phyloP scores from a whole-genome alignment of 2,329 filamentous ascomycete species.

The Aspergillus sp. region DNA sequence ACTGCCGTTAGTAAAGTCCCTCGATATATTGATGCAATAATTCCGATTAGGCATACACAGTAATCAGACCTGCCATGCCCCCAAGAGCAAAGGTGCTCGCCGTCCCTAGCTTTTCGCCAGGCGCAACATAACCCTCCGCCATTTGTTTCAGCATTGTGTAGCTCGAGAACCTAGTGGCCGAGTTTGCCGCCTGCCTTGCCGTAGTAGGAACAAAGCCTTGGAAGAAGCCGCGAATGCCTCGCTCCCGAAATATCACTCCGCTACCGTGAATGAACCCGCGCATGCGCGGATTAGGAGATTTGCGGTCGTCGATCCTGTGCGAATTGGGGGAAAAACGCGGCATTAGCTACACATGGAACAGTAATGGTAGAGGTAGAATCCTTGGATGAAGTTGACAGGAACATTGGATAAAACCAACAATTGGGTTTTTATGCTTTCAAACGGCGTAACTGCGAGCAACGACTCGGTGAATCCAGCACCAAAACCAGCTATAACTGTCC shows the following conservation, averaged over 20 bases:
- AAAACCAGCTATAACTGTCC: constrained; percentile 90
- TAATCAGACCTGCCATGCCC: constrained; percentile 83
- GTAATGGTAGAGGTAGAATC: not conserved
- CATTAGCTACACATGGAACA: not conserved
- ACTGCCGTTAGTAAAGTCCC: constrained; percentile 6
- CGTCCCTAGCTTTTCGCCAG: constrained; percentile 89
- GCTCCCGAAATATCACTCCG: constrained; percentile 80
- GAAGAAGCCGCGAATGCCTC: constrained; percentile 90
- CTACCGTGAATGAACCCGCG: constrained; percentile 89
- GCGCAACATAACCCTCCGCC: constrained; percentile 86
- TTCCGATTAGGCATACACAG: constrained; percentile 57
- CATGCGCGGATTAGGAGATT: constrained; percentile 80
- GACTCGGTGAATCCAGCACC: constrained; percentile 94
- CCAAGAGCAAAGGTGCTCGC: constrained; percentile 88
- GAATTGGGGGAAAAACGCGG: constrained; percentile 1
- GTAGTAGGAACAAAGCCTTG: constrained; percentile 96
- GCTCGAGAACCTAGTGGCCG: constrained; percentile 82
- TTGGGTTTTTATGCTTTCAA: constrained; percentile 97
- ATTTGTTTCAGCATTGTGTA: constrained; percentile 90
- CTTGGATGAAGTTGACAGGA: not conserved
- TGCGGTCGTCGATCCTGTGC: constrained; percentile 88
- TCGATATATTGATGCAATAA: not conserved
- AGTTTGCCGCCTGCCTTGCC: constrained; percentile 90
- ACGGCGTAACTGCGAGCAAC: constrained; percentile 88
- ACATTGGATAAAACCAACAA: constrained; percentile 54